These are phyloP conservation scores for Mucor circinelloides DNA, from an alignment of 371 early-diverging fungal genomes.

Conservation along the genomic window DNA sequence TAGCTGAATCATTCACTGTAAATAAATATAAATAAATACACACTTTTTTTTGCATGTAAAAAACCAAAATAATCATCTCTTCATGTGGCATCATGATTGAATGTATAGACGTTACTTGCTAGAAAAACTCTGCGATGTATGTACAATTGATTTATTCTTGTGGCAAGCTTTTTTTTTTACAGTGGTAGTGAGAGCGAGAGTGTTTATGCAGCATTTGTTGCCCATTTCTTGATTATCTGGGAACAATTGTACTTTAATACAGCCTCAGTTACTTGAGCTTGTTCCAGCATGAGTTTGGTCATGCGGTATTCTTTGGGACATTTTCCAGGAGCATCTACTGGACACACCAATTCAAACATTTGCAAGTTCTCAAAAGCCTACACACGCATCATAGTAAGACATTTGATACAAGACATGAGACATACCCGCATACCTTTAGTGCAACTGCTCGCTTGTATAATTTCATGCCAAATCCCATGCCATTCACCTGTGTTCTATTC, in stretches of 20 bases:
- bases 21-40: not conserved
- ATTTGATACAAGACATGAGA: not conserved
- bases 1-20: not conserved
- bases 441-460: slow-evolving; percentile 80
- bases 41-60: not conserved
- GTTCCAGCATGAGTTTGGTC: slow-evolving; percentile 76
- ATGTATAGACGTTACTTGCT: no score
- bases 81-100: no score
- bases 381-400: not conserved
- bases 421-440: slow-evolving; percentile 61
- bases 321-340: slow-evolving; percentile 58
- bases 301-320: slow-evolving; percentile 87
- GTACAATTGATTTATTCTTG: not conserved
- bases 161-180: not conserved
- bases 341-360: slow-evolving; percentile 70
- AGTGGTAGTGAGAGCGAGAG: not conserved
- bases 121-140: no score
- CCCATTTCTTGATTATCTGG: slow-evolving; percentile 59
- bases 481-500: slow-evolving; percentile 56
- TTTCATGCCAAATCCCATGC: slow-evolving; percentile 67
- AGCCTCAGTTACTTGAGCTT: slow-evolving; percentile 68
- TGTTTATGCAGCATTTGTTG: slow-evolving; percentile 6
- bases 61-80: no score
- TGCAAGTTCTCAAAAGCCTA: slow-evolving; percentile 79
- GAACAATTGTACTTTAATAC: slow-evolving; percentile 63